A percentile compares a stretch with the other conserved stretches of the same genome.
Conservation (phyloP, 1,139 yeast genomes). For the Hansenula anomala region DNA sequence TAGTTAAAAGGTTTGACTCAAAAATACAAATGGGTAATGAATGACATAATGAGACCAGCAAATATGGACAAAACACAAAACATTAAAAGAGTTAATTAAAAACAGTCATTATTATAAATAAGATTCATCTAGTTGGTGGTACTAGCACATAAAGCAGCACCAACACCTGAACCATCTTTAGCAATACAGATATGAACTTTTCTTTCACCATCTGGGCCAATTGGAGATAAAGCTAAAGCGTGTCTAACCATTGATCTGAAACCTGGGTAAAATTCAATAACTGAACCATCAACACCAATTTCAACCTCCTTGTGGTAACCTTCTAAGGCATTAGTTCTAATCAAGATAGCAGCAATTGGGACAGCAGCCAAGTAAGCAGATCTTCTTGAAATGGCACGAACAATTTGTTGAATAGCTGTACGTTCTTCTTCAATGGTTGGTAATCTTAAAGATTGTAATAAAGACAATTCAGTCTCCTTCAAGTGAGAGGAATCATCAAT, state of each 20-base stretch:
- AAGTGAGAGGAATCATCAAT: constrained; percentile 74
- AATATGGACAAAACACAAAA: no score
- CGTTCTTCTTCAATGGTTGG: constrained; percentile 71
- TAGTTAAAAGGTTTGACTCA: no score
- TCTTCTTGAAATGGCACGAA: constrained; percentile 75
- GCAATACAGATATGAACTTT: constrained; percentile 74
- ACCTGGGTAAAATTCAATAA: constrained; percentile 88
- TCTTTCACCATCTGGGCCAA: constrained; percentile 67
- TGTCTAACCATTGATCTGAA: constrained; percentile 72
- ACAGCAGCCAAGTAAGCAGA: constrained; percentile 85
- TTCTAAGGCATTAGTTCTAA: constrained; percentile 51
- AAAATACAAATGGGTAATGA: no score
- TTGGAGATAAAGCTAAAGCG: constrained; percentile 63
- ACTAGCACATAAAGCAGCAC: constrained; percentile 81
- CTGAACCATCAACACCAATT: constrained; percentile 93
- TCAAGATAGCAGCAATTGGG: constrained; percentile 76
- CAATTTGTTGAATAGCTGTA: constrained; percentile 59
- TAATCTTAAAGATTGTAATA: constrained; percentile 59
- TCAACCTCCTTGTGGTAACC: constrained; percentile 69
- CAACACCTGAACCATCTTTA: constrained; percentile 93
- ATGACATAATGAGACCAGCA: no score
- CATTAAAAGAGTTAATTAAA: no score
- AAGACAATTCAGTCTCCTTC: constrained; percentile 57
- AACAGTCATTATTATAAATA: no score
- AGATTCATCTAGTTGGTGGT: not conserved